Conservation (phyloP, 2,329 filamentous ascomycete species). For the Trichoderma gracile region DNA sequence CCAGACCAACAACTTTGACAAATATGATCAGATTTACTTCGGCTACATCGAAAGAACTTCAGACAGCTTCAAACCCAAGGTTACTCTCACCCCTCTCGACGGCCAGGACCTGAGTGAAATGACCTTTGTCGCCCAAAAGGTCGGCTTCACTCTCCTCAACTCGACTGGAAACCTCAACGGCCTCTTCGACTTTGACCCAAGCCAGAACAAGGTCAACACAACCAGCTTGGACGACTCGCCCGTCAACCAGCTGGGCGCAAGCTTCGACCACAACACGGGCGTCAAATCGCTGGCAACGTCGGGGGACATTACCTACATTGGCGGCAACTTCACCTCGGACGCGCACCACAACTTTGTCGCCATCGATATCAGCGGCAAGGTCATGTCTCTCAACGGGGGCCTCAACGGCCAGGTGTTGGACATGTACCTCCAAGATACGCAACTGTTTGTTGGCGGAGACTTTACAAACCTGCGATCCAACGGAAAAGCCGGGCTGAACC, state of each 20-base stretch:
- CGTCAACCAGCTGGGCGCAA: constrained; percentile 73
- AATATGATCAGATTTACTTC: constrained; percentile 90
- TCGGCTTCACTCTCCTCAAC: constrained; percentile 73
- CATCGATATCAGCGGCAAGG: constrained; percentile 63
- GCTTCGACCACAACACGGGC: constrained; percentile 65
- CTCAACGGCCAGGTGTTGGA: constrained; percentile 76
- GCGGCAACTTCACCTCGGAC: constrained; percentile 76
- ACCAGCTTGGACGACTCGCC: constrained; percentile 68
- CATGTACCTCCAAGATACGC: constrained; percentile 66
- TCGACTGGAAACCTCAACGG: constrained; percentile 83
- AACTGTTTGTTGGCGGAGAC: constrained; percentile 78
- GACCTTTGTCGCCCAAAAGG: constrained; percentile 84
- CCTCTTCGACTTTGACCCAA: constrained; percentile 82
- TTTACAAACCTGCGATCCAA: constrained; percentile 74
- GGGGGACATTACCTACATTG: constrained; percentile 70
- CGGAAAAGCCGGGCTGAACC: constrained; percentile 64
- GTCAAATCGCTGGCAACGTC: constrained; percentile 69
- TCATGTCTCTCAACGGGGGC: constrained; percentile 66
- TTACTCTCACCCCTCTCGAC: constrained; percentile 71
- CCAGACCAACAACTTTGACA: constrained; percentile 95
- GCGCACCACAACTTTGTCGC: constrained; percentile 74
- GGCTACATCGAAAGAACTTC: constrained; percentile 78
- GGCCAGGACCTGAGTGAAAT: constrained; percentile 63
- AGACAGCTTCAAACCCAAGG: constrained; percentile 71
- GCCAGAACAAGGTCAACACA: constrained; percentile 51